Percentiles rank a stretch among this genome's conserved stretches.
These are phyloP conservation scores for Postia placenta DNA, from an alignment of 768 basidiomycete species.

Conservation along the genomic window DNA sequence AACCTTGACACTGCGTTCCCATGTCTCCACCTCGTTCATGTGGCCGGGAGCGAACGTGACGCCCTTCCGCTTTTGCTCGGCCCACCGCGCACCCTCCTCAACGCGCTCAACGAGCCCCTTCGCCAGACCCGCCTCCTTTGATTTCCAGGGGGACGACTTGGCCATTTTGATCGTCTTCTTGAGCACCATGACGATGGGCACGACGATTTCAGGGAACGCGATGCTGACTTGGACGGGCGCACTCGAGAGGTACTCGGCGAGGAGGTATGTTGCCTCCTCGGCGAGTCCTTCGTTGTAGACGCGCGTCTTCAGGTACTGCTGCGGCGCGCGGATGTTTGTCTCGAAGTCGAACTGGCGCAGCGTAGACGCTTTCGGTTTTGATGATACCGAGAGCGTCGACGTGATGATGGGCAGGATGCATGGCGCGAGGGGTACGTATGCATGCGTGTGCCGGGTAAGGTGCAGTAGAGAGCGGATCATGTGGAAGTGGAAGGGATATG, in stretches of 20 bases:
- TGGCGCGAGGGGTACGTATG: conserved; percentile 83
- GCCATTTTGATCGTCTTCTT: conserved; percentile 67
- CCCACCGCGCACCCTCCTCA: conserved; percentile 79
- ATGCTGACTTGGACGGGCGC: conserved; percentile 72
- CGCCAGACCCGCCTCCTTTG: conserved; percentile 55
- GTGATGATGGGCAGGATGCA: conserved; percentile 84
- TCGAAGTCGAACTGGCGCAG: conserved; percentile 88
- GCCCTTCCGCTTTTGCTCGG: conserved; percentile 60
- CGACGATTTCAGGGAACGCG: conserved; percentile 88
- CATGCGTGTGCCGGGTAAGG: conserved; percentile 75
- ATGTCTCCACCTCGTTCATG: conserved; percentile 60
- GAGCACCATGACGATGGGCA: conserved; percentile 71
- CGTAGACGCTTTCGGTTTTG: conserved; percentile 78
- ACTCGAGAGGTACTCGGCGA: conserved; percentile 79
- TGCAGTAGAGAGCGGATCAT: conserved; percentile 84
- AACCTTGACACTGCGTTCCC: conserved; percentile 59
- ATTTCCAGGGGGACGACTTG: conserved; percentile 28
- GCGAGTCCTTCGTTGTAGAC: conserved; percentile 77
- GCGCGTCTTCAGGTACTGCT: conserved; percentile 83
- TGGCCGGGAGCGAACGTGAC: conserved; percentile 75
- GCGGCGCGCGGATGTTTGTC: conserved; percentile 78
- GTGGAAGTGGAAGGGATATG: conserved; percentile 93
- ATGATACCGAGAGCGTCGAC: conserved; percentile 57
- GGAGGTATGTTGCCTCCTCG: conserved; percentile 74
- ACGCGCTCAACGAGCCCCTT: conserved; percentile 83